A percentile compares a stretch with the other conserved stretches of the same genome.
phyloP scores from a whole-genome alignment of 139 green algal species.

The Volvox africanus region DNA sequence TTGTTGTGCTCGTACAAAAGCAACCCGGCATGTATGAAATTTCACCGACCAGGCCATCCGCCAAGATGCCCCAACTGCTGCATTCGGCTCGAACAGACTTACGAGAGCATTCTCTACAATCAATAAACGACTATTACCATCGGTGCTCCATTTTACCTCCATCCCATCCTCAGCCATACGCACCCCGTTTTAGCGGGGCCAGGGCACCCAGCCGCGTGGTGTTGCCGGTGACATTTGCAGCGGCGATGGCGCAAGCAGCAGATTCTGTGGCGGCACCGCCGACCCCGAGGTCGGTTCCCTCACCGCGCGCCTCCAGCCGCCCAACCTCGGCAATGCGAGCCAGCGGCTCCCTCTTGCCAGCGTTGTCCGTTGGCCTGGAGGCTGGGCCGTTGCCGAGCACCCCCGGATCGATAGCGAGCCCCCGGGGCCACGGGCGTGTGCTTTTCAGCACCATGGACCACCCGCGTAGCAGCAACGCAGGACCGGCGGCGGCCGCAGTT shows the following conservation, averaged over 20 bases:
- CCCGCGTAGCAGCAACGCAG: neutral
- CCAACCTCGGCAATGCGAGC: neutral
- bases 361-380: neutral
- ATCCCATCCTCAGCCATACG: neutral
- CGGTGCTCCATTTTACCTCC: too few relatives aligned
- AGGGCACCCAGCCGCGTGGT: neutral
- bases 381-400: neutral
- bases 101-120: too few relatives aligned
- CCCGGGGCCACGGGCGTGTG: neutral
- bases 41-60: too few relatives aligned
- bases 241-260: neutral
- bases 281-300: neutral
- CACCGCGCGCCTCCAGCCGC: neutral
- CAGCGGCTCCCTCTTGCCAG: neutral
- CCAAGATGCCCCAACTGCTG: too few relatives aligned
- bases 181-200: neutral
- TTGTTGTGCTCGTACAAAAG: too few relatives aligned
- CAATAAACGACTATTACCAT: too few relatives aligned
- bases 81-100: too few relatives aligned
- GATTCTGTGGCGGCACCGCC: neutral
- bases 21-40: too few relatives aligned
- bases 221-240: neutral
- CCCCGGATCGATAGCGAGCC: conserved; percentile 9
- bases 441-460: conserved; percentile 5
- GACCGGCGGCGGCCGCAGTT: neutral